These are phyloP conservation scores for Triadica sebifera DNA, from an alignment of 345 rosid species.

Conservation along the genomic window DNA sequence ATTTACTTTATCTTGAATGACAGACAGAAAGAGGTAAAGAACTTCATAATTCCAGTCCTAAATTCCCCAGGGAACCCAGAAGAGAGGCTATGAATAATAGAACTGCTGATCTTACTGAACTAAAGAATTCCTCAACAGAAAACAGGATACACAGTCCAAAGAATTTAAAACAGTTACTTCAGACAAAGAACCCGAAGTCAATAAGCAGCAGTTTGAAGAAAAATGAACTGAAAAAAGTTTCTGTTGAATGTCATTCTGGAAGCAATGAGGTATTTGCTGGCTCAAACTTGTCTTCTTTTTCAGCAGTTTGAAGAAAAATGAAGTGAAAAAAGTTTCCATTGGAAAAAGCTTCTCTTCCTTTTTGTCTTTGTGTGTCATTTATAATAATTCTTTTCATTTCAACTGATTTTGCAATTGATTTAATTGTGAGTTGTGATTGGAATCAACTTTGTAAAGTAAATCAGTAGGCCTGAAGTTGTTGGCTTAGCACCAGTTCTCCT, in stretches of 20 bases:
- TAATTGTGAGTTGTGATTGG: not conserved
- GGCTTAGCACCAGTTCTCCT: too few species aligned
- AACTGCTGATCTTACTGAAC: slow-evolving; percentile 18
- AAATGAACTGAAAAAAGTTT: slow-evolving; percentile 26
- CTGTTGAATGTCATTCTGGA: slow-evolving; percentile 28
- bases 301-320: not conserved
- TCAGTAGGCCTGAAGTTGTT: too few species aligned
- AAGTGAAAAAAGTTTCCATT: too few species aligned
- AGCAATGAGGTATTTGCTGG: slow-evolving; percentile 36
- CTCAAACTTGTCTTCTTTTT: not conserved
- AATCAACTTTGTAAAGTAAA: not conserved
- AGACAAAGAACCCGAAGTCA: slow-evolving; percentile 27
- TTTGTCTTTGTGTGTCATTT: not conserved
- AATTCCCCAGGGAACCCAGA: slow-evolving; percentile 33
- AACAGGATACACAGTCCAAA: slow-evolving; percentile 17
- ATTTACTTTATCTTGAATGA: not conserved
- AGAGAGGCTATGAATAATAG: slow-evolving; percentile 31
- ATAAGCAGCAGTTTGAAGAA: slow-evolving; percentile 21
- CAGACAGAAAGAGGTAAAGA: slow-evolving; percentile 46
- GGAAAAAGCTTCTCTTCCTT: not conserved
- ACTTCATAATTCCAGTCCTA: slow-evolving; percentile 32
- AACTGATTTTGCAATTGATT: not conserved
- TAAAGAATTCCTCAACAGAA: slow-evolving; percentile 32
- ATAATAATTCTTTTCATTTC: not conserved
- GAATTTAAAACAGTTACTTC: slow-evolving; percentile 18